phyloP scores from a whole-genome alignment of 345 rosid genomes.

The Euphorbia lathyris region DNA sequence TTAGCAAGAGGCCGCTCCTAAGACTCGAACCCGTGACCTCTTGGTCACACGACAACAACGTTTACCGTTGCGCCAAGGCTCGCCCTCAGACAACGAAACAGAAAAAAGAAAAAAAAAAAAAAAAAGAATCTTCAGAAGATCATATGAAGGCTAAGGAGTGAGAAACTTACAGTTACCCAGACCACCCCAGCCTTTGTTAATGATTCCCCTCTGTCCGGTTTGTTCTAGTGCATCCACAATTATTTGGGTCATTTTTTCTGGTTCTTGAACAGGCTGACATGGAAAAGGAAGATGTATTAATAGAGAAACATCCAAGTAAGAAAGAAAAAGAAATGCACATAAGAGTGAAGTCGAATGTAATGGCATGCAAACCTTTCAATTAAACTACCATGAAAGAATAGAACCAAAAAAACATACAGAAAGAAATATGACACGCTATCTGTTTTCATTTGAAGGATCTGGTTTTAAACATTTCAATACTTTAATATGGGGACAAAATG shows the following conservation, averaged over 20 bases:
- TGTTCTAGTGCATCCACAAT: slow-evolving; percentile 69
- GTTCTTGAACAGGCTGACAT: slow-evolving; percentile 84
- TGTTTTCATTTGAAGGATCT: background rate
- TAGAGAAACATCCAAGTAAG: background rate
- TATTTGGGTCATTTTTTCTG: slow-evolving; percentile 79
- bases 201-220: slow-evolving; percentile 92
- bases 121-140: background rate
- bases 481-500: background rate
- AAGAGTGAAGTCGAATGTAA: background rate
- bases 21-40: too few relatives aligned
- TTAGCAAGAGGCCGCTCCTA: too few relatives aligned
- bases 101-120: too few relatives aligned
- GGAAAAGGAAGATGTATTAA: background rate
- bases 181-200: slow-evolving; percentile 99
- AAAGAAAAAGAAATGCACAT: background rate
- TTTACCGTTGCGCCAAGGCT: too few relatives aligned
- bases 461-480: background rate
- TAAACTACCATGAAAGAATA: background rate
- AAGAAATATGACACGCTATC: background rate
- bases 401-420: background rate
- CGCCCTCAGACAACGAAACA: background rate
- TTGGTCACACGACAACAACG: too few relatives aligned
- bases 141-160: background rate
- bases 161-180: slow-evolving; percentile 72
- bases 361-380: background rate